These are phyloP conservation scores for Breynia disticha DNA, from an alignment of 441 rosid genomes.

Conservation along the genomic window DNA sequence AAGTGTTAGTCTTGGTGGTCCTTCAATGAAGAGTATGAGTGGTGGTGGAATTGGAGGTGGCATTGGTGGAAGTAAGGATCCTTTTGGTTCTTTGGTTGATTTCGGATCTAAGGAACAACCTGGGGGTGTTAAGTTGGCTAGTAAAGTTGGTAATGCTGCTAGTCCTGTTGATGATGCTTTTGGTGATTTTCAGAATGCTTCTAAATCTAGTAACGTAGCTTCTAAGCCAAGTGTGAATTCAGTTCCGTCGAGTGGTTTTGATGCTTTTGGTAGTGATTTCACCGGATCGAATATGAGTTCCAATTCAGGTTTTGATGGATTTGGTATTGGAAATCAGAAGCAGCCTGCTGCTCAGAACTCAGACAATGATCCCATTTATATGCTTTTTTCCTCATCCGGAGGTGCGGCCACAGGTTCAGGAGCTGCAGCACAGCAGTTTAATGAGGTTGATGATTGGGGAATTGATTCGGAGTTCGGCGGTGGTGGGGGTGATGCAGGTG, in stretches of 20 bases:
- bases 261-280: constrained; percentile 24
- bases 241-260: constrained; percentile 36
- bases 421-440: constrained; percentile 34
- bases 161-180: constrained; percentile 32
- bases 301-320: constrained; percentile 33
- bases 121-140: constrained; percentile 37
- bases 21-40: constrained; percentile 44
- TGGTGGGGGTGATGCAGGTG: constrained; percentile 41
- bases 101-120: constrained; percentile 47
- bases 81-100: constrained; percentile 72
- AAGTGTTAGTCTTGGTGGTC: constrained; percentile 51
- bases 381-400: constrained; percentile 45
- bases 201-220: constrained; percentile 24
- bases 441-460: constrained; percentile 76
- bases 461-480: constrained; percentile 56
- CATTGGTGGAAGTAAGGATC: constrained; percentile 43
- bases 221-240: constrained; percentile 31
- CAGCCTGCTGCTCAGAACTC: constrained; percentile 30
- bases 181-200: constrained; percentile 56
- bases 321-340: constrained; percentile 40
- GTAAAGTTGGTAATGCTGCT: constrained; percentile 30
- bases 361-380: constrained; percentile 47
- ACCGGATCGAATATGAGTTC: constrained; percentile 29
- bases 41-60: constrained; percentile 41
- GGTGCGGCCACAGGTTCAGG: constrained; percentile 28